Evolutionary conservation across 257 asterid species (phyloP).

Genomic region (Solanum habrochaites): DNA sequence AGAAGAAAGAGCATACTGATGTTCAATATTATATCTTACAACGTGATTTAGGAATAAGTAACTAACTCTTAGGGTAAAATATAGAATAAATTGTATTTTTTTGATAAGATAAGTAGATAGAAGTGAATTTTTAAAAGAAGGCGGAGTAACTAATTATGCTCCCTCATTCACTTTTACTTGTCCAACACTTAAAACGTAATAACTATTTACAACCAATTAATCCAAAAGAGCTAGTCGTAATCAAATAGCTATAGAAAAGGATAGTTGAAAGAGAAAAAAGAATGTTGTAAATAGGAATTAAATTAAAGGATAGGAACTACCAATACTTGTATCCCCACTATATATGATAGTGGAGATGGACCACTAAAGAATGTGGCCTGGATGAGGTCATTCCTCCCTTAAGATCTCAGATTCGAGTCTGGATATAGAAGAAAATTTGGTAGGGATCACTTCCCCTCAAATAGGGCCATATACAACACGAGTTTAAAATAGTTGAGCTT

Average conservation of each 20-base stretch:
- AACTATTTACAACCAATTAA: not conserved
- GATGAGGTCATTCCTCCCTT: not conserved
- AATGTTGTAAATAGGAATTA: constrained; percentile 44
- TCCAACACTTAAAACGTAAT: not conserved
- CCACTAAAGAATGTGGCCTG: not conserved
- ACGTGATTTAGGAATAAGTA: no score
- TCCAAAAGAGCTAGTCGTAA: not conserved
- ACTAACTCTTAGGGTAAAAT: no score
- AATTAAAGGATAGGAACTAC: constrained; percentile 38
- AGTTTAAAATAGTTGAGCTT: accelerated
- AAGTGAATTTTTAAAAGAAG: not conserved
- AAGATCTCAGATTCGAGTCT: not conserved
- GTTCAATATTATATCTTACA: no score
- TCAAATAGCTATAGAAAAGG: not conserved
- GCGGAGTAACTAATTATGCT: not conserved
- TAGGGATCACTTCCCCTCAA: no score
- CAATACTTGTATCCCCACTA: constrained; percentile 30
- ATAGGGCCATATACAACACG: not conserved
- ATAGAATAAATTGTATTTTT: no score
- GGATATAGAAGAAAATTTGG: no score
- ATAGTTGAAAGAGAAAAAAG: constrained; percentile 15
- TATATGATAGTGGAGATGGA: constrained; percentile 13
- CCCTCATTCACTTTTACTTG: not conserved
- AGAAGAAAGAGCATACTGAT: no score
- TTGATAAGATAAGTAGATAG: not conserved